These are phyloP conservation scores for Mycena crocata DNA, from an alignment of 768 basidiomycete genomes.

Conservation along the genomic window DNA sequence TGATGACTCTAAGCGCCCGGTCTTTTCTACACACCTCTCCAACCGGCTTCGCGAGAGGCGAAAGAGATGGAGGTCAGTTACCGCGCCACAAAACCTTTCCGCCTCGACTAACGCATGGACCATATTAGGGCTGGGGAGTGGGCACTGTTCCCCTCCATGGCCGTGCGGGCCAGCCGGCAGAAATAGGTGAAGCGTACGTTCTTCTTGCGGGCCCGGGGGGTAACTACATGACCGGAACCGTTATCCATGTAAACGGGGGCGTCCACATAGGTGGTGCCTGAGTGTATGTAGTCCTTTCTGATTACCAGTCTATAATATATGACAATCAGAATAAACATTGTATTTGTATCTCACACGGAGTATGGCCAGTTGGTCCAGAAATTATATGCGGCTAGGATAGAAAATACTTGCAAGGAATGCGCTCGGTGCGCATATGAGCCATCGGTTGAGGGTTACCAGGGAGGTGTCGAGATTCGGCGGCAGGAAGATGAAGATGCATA, in stretches of 20 bases:
- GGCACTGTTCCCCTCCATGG: constrained; percentile 59
- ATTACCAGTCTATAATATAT: no score
- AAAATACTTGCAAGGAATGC: no score
- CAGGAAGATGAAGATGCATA: no score
- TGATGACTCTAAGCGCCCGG: constrained; percentile 54
- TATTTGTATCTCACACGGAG: no score
- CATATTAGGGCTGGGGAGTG: constrained; percentile 55
- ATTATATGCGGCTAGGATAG: no score
- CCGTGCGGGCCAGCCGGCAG: constrained; percentile 62
- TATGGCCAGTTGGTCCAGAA: no score
- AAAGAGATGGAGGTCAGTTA: constrained; percentile 62
- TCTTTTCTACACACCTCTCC: constrained; percentile 68
- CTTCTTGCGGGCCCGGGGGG: constrained; percentile 61
- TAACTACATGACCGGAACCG: constrained; percentile 53
- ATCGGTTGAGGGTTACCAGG: no score
- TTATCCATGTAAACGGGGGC: constrained; percentile 47
- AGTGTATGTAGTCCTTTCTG: no score
- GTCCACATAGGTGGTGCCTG: constrained; percentile 24
- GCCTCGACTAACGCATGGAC: background rate
- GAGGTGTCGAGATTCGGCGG: no score
- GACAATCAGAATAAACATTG: no score
- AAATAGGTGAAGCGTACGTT: constrained; percentile 64
- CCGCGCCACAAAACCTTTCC: no score
- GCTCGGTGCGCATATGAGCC: no score
- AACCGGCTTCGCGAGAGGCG: constrained; percentile 62